Evolutionary conservation across 768 basidiomycete genomes (phyloP).

Genomic region (Arthromyces matolae): DNA sequence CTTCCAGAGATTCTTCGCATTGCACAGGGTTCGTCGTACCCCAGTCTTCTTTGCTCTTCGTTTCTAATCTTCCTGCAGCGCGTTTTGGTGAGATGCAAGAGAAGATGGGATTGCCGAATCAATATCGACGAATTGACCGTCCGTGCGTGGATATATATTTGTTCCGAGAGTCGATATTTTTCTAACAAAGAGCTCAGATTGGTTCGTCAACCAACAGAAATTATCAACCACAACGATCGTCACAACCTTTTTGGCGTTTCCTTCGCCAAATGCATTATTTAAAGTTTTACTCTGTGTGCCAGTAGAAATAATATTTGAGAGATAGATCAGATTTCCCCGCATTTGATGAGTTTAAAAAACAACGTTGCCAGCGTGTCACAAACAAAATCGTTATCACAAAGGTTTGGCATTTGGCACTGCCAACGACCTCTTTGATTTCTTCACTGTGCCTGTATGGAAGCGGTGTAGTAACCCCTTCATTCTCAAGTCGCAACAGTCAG

Average conservation of each 20-base stretch:
- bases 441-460: conserved; percentile 37
- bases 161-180: background rate
- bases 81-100: conserved; percentile 10
- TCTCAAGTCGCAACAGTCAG: conserved; percentile 19
- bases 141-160: background rate
- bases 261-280: conserved; percentile 13
- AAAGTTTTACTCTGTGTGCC: background rate
- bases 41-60: background rate
- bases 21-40: conserved; percentile 20
- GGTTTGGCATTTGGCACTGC: no score
- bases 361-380: conserved; percentile 14
- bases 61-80: conserved; percentile 2
- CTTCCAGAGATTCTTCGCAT: conserved; percentile 39
- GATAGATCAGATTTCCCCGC: no score
- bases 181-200: background rate
- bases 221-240: conserved; percentile 3
- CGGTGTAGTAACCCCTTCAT: conserved; percentile 28
- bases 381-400: conserved; percentile 1
- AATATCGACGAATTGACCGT: background rate
- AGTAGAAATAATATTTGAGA: no score
- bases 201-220: conserved; percentile 4
- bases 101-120: conserved; percentile 3
- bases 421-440: conserved; percentile 9
- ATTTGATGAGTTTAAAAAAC: conserved; percentile 7
- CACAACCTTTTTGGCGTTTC: conserved; percentile 11